Percentiles rank a stretch among this genome's conserved stretches.
Conservation (phyloP, 345 rosid genomes). For the Populus simonii region DNA sequence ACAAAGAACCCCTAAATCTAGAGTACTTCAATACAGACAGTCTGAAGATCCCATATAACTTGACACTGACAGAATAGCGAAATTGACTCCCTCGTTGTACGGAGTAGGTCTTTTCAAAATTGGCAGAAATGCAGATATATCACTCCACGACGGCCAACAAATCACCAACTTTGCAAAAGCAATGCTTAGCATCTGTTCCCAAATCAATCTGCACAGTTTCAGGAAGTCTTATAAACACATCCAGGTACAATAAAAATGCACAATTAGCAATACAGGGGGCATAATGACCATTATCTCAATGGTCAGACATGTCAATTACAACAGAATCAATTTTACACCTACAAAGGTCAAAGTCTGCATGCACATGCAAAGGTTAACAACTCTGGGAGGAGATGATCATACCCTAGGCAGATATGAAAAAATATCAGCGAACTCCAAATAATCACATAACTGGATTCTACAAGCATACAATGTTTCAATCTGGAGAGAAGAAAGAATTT, state of each 20-base stretch:
- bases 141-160: conserved; percentile 78
- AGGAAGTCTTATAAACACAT: not conserved
- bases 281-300: not conserved
- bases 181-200: conserved; percentile 65
- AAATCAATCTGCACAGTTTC: conserved; percentile 55
- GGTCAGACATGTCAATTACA: not conserved
- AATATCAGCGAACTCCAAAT: not conserved
- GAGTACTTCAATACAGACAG: not conserved
- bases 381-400: not conserved
- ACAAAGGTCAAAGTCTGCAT: not conserved
- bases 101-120: not conserved
- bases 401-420: not conserved
- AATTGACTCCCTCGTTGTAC: not conserved
- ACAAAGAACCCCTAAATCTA: not conserved
- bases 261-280: not conserved
- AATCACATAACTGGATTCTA: not conserved
- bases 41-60: not conserved
- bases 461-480: not conserved
- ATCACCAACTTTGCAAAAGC: conserved; percentile 82
- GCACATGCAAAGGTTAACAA: too few species aligned
- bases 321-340: not conserved
- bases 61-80: not conserved
- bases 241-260: too few species aligned
- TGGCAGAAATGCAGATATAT: conserved; percentile 1
- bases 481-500: not conserved